These are phyloP conservation scores for Rickenella mellea DNA, from an alignment of 768 basidiomycete genomes.

Conservation along the genomic window DNA sequence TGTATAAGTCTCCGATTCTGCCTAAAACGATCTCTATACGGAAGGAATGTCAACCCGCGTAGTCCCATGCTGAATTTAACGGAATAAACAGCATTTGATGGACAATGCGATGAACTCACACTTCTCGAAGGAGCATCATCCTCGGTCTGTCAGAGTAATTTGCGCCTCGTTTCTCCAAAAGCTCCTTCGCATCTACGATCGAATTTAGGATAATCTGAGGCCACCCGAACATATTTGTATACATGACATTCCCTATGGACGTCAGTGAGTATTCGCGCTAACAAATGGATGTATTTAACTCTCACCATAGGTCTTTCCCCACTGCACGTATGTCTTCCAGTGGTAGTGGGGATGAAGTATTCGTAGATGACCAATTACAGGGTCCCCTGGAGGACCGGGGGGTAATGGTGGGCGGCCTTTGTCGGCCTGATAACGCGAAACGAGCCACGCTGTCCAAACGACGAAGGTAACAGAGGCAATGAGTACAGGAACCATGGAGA, in stretches of 20 bases:
- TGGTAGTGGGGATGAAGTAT: constrained; percentile 16
- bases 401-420: constrained; percentile 7
- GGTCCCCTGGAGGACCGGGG: constrained; percentile 20
- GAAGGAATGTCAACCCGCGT: constrained; percentile 13
- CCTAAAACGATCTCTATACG: constrained; percentile 18
- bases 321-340: constrained; percentile 15
- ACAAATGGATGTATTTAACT: not conserved
- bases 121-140: constrained; percentile 9
- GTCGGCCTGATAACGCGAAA: not conserved
- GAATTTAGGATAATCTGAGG: constrained; percentile 23
- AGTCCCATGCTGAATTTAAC: constrained; percentile 9
- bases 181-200: constrained; percentile 20
- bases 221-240: constrained; percentile 17
- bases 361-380: constrained; percentile 21
- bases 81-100: not conserved
- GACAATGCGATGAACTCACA: not conserved
- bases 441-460: not conserved
- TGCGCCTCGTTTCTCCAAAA: constrained; percentile 21
- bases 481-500: not conserved
- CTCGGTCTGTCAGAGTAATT: constrained; percentile 25
- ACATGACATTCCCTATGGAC: constrained; percentile 21
- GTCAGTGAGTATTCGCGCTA: not conserved
- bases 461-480: not conserved
- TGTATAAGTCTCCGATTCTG: constrained; percentile 20
- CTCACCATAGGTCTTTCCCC: constrained; percentile 19